Evolutionary conservation across 257 asterid species (phyloP).

Genomic region (Buddleja alternifolia): DNA sequence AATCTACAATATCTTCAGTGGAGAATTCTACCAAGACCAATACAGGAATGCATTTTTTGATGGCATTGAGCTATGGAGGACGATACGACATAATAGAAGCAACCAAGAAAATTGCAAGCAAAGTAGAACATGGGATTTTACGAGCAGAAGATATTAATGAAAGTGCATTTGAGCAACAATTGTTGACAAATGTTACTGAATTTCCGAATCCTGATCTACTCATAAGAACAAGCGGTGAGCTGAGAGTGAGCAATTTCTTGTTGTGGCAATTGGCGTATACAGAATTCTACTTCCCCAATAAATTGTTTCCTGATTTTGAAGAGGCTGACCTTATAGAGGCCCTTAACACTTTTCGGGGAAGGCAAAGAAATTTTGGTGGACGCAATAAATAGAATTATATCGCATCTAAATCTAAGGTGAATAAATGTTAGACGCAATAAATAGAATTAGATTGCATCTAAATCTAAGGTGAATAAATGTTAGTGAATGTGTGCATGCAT

Average conservation of each 20-base stretch:
- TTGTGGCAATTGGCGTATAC: not conserved
- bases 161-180: not conserved
- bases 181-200: conserved; percentile 1
- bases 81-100: too few relatives aligned
- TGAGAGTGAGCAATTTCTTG: conserved; percentile 30
- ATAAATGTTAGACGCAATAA: too few relatives aligned
- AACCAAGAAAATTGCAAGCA: conserved; percentile 27
- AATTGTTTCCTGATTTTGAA: conserved; percentile 16
- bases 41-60: too few relatives aligned
- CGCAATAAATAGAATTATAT: too few relatives aligned
- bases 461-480: too few relatives aligned
- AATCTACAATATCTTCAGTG: too few relatives aligned
- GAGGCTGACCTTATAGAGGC: conserved; percentile 26
- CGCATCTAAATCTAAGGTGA: too few relatives aligned
- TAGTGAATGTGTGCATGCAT: too few relatives aligned
- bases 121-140: conserved; percentile 25
- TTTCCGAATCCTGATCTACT: conserved; percentile 29
- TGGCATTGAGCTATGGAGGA: too few relatives aligned
- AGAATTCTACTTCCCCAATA: not conserved
- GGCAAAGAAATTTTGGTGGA: conserved; percentile 35
- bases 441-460: too few relatives aligned
- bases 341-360: conserved; percentile 17
- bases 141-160: conserved; percentile 1
- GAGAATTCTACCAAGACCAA: too few relatives aligned
- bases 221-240: conserved; percentile 31